These are phyloP conservation scores for Elongisporangium anandrum DNA, from an alignment of 352 stramenopile genomes.

Conservation along the genomic window DNA sequence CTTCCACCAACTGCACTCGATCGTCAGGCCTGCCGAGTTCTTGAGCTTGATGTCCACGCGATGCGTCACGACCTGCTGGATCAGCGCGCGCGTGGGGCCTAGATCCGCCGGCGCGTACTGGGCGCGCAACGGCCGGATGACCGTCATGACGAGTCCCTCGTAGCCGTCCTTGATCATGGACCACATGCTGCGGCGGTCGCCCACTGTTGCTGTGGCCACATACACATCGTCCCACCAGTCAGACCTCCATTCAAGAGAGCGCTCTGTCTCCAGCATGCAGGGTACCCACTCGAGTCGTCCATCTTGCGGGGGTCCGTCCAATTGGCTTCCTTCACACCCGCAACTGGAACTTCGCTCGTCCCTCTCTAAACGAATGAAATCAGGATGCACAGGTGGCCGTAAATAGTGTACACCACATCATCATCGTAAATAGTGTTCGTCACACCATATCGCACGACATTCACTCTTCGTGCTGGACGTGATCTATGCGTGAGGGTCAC, in stretches of 20 bases:
- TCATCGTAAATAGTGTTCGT: background rate
- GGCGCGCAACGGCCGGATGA: constrained; percentile 69
- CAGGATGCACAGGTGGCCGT: background rate
- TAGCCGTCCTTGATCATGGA: constrained; percentile 81
- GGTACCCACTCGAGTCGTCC: constrained; percentile 33
- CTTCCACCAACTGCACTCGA: constrained; percentile 89
- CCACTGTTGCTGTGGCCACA: constrained; percentile 22
- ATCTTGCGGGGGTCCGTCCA: constrained; percentile 9
- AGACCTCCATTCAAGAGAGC: constrained; percentile 3
- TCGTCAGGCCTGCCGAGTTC: constrained; percentile 62
- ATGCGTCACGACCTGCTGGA: constrained; percentile 55
- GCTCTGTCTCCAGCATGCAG: background rate
- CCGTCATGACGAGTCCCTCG: constrained; percentile 74
- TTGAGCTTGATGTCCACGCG: constrained; percentile 72
- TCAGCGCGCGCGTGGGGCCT: constrained; percentile 46
- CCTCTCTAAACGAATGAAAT: background rate
- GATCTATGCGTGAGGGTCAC: too few species aligned
- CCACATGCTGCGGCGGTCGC: constrained; percentile 72
- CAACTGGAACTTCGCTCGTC: background rate
- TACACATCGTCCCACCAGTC: constrained; percentile 3
- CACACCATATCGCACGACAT: background rate
- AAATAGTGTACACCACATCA: background rate
- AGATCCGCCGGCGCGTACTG: constrained; percentile 63
- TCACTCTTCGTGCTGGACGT: background rate
- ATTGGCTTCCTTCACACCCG: background rate